Evolutionary conservation across 176 grass and related monocot species (phyloP).

Genomic region (Rhipidocladum racemiflorum): DNA sequence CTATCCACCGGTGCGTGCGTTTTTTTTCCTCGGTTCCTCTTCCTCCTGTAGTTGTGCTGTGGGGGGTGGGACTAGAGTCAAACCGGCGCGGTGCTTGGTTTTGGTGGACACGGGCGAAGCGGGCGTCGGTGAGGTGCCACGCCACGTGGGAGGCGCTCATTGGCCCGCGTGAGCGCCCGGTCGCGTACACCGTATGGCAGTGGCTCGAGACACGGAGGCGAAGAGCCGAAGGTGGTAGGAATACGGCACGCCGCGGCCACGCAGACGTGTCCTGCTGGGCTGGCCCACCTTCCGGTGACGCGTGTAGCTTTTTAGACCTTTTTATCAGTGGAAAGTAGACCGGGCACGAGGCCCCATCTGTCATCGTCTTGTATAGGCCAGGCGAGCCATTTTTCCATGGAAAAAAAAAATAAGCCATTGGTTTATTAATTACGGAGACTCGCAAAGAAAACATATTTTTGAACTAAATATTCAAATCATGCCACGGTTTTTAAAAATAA

Average conservation of each 20-base stretch:
- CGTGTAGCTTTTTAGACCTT: neutral
- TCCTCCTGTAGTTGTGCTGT: neutral
- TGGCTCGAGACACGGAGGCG: neutral
- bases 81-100: neutral
- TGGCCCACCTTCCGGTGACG: neutral
- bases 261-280: neutral
- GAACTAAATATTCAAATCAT: too few species aligned
- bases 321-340: too few species aligned
- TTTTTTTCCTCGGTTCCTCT: neutral
- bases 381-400: neutral
- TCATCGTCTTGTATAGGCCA: neutral
- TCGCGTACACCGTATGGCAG: neutral
- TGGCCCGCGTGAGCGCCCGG: neutral
- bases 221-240: neutral
- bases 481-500: too few species aligned
- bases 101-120: neutral
- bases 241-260: neutral
- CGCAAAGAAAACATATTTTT: too few species aligned
- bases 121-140: neutral
- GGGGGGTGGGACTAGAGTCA: neutral
- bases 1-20: neutral
- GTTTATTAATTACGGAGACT: neutral
- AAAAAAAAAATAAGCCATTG: neutral
- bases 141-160: neutral
- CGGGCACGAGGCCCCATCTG: neutral